These are phyloP conservation scores for Calonectria pteridis DNA, from an alignment of 2,329 filamentous ascomycete species.

Conservation along the genomic window DNA sequence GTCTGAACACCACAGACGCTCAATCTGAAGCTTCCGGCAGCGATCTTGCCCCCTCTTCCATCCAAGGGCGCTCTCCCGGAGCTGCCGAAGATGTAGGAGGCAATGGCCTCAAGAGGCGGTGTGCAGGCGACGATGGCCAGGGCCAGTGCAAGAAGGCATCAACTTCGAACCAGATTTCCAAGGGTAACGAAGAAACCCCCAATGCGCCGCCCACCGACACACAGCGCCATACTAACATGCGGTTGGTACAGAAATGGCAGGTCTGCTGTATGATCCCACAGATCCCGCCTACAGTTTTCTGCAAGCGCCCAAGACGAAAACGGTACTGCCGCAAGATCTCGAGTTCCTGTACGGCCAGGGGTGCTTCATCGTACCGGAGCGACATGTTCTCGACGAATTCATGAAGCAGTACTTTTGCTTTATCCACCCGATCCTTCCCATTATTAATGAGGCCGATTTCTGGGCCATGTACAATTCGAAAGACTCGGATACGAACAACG, in stretches of 20 bases:
- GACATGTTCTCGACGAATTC: conserved; percentile 43
- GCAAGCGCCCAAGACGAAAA: conserved; percentile 35
- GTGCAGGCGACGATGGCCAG: background rate
- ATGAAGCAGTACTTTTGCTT: conserved; percentile 45
- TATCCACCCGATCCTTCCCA: conserved; percentile 46
- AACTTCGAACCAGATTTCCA: background rate
- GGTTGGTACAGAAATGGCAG: background rate
- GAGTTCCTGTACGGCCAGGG: conserved; percentile 42
- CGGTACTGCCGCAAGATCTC: conserved; percentile 39
- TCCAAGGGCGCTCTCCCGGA: background rate
- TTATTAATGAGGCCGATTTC: conserved; percentile 42
- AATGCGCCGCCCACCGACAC: background rate
- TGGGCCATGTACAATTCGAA: conserved; percentile 39
- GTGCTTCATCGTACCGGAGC: conserved; percentile 42
- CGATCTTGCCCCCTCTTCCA: background rate
- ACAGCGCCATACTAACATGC: background rate
- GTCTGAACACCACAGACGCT: background rate
- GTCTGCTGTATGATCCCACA: conserved; percentile 4
- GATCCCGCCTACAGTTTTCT: conserved; percentile 41
- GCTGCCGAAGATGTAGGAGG: conserved; percentile 3
- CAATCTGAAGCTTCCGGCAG: conserved; percentile 12
- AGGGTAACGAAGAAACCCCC: background rate
- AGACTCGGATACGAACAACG: conserved; percentile 7
- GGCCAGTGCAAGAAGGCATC: background rate
- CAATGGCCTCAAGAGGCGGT: background rate